phyloP scores from a whole-genome alignment of 164 flowering plant genomes.

The Akebia trifoliata region DNA sequence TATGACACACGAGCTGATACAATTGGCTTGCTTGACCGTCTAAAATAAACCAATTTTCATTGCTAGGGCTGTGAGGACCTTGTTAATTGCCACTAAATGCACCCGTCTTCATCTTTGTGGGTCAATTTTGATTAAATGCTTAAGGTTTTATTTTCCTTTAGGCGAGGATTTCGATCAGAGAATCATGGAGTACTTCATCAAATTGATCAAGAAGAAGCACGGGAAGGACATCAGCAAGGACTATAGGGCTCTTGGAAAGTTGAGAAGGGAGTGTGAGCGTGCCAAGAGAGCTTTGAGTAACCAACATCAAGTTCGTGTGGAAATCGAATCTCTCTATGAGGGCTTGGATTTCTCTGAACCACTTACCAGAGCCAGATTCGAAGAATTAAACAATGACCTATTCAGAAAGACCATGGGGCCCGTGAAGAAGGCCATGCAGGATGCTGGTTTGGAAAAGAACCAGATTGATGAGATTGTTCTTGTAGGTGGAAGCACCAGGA shows the following conservation, averaged over 20 bases:
- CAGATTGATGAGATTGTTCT: slow-evolving; percentile 93
- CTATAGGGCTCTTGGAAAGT: slow-evolving; percentile 85
- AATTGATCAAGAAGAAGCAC: slow-evolving; percentile 88
- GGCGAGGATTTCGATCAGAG: slow-evolving; percentile 94
- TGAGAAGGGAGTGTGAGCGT: slow-evolving; percentile 79
- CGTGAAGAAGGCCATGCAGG: slow-evolving; percentile 93
- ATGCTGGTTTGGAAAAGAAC: slow-evolving; percentile 71
- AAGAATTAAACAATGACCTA: slow-evolving; percentile 80
- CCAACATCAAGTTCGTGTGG: slow-evolving; percentile 89
- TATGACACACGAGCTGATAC: neutral
- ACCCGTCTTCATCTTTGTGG: no score
- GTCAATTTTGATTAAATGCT: neutral
- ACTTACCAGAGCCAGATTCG: slow-evolving; percentile 76
- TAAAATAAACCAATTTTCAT: no score
- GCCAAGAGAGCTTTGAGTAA: slow-evolving; percentile 92
- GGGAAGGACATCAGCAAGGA: slow-evolving; percentile 91
- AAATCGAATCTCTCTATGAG: slow-evolving; percentile 75
- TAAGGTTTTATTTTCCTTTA: slow-evolving; percentile 20
- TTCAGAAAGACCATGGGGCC: slow-evolving; percentile 96
- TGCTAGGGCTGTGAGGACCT: no score
- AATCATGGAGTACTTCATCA: slow-evolving; percentile 86
- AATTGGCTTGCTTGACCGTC: neutral
- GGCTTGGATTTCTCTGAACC: slow-evolving; percentile 86
- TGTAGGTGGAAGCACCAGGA: slow-evolving; percentile 94
- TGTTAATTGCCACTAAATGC: neutral